A percentile compares a stretch with the other conserved stretches of the same genome.
Evolutionary conservation across 768 basidiomycete genomes (phyloP).

Genomic region (Agaricus subrufescens): DNA sequence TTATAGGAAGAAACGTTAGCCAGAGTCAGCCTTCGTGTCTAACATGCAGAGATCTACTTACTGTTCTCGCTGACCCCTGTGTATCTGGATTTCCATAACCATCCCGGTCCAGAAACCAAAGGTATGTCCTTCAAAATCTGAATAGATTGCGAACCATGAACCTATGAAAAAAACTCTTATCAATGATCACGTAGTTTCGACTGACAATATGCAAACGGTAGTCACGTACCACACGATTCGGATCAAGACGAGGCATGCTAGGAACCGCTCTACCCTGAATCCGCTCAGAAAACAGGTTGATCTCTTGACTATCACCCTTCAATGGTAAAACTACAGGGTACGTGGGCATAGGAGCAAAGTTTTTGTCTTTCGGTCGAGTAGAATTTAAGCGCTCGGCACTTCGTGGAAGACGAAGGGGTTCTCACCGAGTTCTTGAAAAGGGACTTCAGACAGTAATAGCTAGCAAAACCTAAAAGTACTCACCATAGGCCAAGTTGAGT

Average conservation of each 20-base stretch:
- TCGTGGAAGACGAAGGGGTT: background rate
- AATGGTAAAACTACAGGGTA: slow-evolving; percentile 77
- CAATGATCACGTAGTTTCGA: background rate
- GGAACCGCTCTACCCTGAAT: slow-evolving; percentile 44
- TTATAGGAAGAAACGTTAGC: background rate
- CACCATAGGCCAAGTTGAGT: slow-evolving; percentile 67
- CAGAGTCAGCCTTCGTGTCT: background rate
- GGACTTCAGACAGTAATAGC: too few species aligned
- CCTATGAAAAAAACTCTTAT: slow-evolving; percentile 31
- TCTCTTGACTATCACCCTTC: slow-evolving; percentile 65
- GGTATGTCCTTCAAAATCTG: slow-evolving; percentile 79
- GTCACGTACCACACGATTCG: slow-evolving; percentile 59
- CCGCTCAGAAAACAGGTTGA: slow-evolving; percentile 61
- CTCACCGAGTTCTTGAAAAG: slow-evolving; percentile 49
- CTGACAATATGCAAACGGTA: background rate
- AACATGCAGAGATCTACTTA: slow-evolving; percentile 27
- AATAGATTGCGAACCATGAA: slow-evolving; percentile 77
- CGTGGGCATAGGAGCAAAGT: slow-evolving; percentile 77
- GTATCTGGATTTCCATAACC: slow-evolving; percentile 65
- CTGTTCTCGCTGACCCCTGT: slow-evolving; percentile 80
- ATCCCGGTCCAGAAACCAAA: slow-evolving; percentile 68
- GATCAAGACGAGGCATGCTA: slow-evolving; percentile 66
- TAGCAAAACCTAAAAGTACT: slow-evolving; percentile 11
- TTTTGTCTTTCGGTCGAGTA: slow-evolving; percentile 19
- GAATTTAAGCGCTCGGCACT: background rate